Evolutionary conservation across 257 asterid species (phyloP).

Genomic region (Misopates orontium): DNA sequence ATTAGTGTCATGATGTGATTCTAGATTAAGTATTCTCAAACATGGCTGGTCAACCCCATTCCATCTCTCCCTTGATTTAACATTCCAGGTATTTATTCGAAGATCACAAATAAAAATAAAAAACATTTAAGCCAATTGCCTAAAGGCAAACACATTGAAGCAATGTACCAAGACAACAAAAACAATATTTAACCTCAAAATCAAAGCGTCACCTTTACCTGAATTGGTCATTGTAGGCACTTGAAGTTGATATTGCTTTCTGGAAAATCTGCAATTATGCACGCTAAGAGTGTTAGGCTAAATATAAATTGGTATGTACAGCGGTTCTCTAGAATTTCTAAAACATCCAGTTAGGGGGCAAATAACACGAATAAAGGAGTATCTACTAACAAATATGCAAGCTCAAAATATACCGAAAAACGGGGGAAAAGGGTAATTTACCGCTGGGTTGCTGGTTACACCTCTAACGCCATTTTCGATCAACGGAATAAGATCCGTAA

Average conservation of each 20-base stretch:
- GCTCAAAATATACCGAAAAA: background rate
- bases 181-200: slow-evolving; percentile 19
- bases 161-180: slow-evolving; percentile 5
- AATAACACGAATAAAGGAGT: background rate
- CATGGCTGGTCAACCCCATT: background rate
- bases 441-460: slow-evolving; percentile 99
- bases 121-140: background rate
- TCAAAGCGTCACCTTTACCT: slow-evolving; percentile 44
- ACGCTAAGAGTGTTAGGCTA: slow-evolving; percentile 11
- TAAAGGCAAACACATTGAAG: background rate
- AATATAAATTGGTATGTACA: background rate
- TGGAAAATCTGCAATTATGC: slow-evolving; percentile 78
- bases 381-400: background rate
- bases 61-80: slow-evolving; percentile 10
- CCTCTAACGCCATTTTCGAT: slow-evolving; percentile 94
- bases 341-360: background rate
- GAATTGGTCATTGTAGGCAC: slow-evolving; percentile 97
- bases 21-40: background rate
- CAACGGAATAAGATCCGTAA: slow-evolving; percentile 91
- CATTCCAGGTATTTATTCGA: too few relatives aligned
- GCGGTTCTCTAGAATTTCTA: slow-evolving; percentile 4
- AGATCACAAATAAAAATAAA: background rate
- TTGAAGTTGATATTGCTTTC: slow-evolving; percentile 97
- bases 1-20: background rate
- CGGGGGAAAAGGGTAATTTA: slow-evolving; percentile 31